These are phyloP conservation scores for Hygrophila difformis DNA, from an alignment of 257 asterid genomes.

Conservation along the genomic window DNA sequence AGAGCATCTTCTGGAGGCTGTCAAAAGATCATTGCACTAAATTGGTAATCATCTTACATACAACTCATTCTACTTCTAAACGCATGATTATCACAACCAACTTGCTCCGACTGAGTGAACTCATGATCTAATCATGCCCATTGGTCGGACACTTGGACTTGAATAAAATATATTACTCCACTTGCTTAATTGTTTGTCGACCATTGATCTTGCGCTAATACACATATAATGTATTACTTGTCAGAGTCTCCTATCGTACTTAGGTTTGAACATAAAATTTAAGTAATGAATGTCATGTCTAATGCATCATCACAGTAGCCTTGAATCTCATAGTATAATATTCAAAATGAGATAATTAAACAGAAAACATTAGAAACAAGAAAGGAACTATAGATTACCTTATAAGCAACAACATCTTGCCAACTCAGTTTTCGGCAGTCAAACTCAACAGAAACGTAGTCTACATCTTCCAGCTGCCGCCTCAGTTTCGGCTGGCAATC, in stretches of 20 bases:
- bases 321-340: neutral
- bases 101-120: too few species aligned
- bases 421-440: conserved; percentile 73
- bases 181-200: too few species aligned
- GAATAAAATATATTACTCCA: too few species aligned
- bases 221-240: too few species aligned
- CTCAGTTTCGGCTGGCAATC: conserved; percentile 92
- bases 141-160: too few species aligned
- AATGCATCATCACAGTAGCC: too few species aligned
- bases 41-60: too few species aligned
- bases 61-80: too few species aligned
- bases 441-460: conserved; percentile 84
- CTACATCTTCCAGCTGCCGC: conserved; percentile 96
- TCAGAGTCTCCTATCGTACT: too few species aligned
- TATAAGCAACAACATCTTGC: conserved; percentile 92
- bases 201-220: too few species aligned
- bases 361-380: neutral
- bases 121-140: too few species aligned
- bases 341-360: neutral
- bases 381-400: conserved; percentile 30
- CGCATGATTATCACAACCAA: too few species aligned
- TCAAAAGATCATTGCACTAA: conserved; percentile 11
- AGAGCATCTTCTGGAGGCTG: conserved; percentile 93
- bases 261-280: neutral
- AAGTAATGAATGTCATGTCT: neutral